phyloP scores from a whole-genome alignment of 345 rosid species.

The Hevea brasiliensis region DNA sequence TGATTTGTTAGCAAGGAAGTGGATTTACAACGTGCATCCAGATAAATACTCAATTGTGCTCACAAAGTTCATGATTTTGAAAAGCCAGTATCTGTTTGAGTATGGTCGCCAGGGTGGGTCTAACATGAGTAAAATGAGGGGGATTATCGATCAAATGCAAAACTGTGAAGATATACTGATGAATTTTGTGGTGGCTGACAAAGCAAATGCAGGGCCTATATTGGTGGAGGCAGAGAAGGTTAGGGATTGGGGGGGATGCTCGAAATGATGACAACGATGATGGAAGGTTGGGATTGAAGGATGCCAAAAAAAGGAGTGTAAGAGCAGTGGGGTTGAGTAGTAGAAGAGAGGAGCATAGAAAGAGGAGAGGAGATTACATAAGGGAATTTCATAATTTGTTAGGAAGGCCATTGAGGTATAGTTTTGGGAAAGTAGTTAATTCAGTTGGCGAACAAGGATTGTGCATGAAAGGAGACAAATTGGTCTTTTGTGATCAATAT shows the following conservation, averaged over 20 bases:
- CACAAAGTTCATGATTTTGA: conserved; percentile 71
- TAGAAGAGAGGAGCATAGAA: conserved; percentile 60
- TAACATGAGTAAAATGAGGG: conserved; percentile 51
- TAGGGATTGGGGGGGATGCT: conserved; percentile 80
- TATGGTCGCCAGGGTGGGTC: conserved; percentile 62
- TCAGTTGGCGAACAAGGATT: conserved; percentile 72
- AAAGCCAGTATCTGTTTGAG: conserved; percentile 45
- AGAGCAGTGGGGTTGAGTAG: conserved; percentile 64
- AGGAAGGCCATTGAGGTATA: conserved; percentile 64
- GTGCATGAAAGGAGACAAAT: conserved; percentile 55
- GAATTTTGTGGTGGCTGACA: conserved; percentile 67
- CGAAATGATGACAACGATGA: conserved; percentile 39
- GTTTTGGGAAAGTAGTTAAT: conserved; percentile 58
- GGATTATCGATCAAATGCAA: conserved; percentile 47
- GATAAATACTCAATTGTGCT: conserved; percentile 65
- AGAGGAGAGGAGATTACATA: conserved; percentile 67
- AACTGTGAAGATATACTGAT: conserved; percentile 78
- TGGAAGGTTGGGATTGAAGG: conserved; percentile 18
- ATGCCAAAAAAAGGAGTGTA: conserved; percentile 21
- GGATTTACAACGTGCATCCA: conserved; percentile 77
- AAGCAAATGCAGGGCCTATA: conserved; percentile 50
- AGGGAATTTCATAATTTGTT: conserved; percentile 53
- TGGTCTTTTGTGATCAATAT: conserved; percentile 54
- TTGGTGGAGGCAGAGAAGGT: conserved; percentile 65
- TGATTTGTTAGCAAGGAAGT: conserved; percentile 45